Conservation (phyloP, 176 grass and related monocot species). For the Musa beccarii region DNA sequence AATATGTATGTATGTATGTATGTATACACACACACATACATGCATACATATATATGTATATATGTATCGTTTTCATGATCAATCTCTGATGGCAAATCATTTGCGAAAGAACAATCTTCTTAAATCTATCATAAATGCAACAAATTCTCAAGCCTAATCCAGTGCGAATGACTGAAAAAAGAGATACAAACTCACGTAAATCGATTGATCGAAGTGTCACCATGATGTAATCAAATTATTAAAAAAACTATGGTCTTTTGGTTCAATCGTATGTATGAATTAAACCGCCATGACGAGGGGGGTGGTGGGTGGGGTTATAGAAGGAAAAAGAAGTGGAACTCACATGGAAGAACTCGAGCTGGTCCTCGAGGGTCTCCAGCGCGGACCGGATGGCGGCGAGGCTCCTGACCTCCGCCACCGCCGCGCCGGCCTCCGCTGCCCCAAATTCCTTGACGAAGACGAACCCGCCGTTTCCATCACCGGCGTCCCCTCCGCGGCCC, state of each 20-base stretch:
- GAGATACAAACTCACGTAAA: too few relatives aligned
- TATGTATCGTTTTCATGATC: too few relatives aligned
- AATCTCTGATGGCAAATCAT: too few relatives aligned
- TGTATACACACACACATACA: too few relatives aligned
- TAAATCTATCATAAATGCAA: too few relatives aligned
- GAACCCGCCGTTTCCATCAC: constrained; percentile 25
- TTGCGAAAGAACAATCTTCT: too few relatives aligned
- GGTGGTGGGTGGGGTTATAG: not conserved
- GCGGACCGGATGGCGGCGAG: constrained; percentile 67
- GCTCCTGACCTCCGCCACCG: constrained; percentile 59
- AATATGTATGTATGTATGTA: too few relatives aligned
- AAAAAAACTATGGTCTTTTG: too few relatives aligned
- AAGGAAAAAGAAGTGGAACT: constrained; percentile 1
- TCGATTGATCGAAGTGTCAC: too few relatives aligned
- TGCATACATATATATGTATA: rapidly evolving
- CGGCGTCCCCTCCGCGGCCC: not conserved
- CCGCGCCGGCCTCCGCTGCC: constrained; percentile 1
- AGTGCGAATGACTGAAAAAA: too few relatives aligned
- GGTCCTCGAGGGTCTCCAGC: constrained; percentile 71
- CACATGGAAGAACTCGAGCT: constrained; percentile 83
- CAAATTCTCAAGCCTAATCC: not conserved
- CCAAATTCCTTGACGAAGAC: constrained; percentile 47
- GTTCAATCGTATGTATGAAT: not conserved
- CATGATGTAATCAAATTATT: too few relatives aligned
- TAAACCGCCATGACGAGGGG: not conserved